Evolutionary conservation across 1,139 yeast genomes (phyloP), one percentile per base, ranked within the genome.

Genomic region (Saccharomyces hybrid): DNA sequence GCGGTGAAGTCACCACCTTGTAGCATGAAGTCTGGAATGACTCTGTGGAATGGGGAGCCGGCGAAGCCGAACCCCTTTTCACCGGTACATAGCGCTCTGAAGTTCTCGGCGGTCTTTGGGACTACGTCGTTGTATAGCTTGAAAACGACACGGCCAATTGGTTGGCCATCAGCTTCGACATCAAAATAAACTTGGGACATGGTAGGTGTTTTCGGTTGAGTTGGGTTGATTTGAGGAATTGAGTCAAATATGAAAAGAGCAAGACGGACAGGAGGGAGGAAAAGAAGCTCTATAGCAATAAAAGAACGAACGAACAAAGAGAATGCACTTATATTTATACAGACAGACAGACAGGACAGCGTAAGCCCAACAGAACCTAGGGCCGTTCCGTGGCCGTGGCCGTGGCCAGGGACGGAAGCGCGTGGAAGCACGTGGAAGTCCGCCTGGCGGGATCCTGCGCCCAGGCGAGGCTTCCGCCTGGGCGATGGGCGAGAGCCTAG

Each of bases 1-100:
- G 83, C 79, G 76, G 93, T 90, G 84, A 90, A 88, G 77, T 90
- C 98, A 84, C 99, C 99, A 78, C 98, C 98, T 80, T 93, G 99
- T 75, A 91, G 81, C 99, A 93, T 93, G 83, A 93, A 93, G 71
- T 88, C 85, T 67, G 98, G 98, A 70, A 93, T 93, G 67, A 93
- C 96, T 79, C 99, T 85, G 91, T 93, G 99, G 96, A 93, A 93
- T 67, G 84, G 77, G 56, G 97, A 90, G 68, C 82, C 83, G 70
- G 86, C 84, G 84, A 86, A 91, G 69, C 98, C 98, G 74, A 80
- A 91, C 60, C 98, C 98, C 81, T 91, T 87, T 81, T 91, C 97
- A 71, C 98, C 98, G 64, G 98, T 93, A 75, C 87, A 80, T 70
- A 93, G 81, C 64, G 97, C 97, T 77, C 97, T 84, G 90, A 93